Conservation (phyloP, 306 rosid genomes). For the Malus domestica region DNA sequence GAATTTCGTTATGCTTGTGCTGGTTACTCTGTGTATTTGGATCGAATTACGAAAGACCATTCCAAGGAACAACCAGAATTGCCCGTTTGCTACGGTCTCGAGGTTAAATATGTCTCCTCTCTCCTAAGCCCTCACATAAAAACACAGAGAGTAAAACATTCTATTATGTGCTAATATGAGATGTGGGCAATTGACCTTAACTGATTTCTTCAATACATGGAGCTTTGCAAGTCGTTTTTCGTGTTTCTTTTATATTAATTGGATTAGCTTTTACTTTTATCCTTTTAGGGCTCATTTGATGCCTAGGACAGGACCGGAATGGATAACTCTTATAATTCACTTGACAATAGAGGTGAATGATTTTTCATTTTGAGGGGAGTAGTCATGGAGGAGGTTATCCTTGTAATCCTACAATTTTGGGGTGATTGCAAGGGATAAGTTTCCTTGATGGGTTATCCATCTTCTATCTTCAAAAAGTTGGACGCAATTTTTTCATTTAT, state of each 20-base stretch:
- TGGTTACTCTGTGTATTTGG: not conserved
- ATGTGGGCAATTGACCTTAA: not conserved
- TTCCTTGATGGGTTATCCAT: not conserved
- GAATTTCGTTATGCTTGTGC: slow-evolving; percentile 8
- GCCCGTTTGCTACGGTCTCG: slow-evolving; percentile 5
- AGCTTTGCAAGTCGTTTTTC: not conserved
- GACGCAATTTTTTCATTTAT: not conserved
- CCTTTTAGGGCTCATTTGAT: no score
- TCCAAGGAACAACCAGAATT: not conserved
- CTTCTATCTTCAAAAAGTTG: not conserved
- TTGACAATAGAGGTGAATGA: not conserved
- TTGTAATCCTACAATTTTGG: not conserved
- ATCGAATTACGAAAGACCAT: not conserved
- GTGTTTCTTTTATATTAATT: not conserved
- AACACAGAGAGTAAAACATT: not conserved
- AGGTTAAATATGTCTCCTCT: not conserved
- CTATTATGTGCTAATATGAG: not conserved
- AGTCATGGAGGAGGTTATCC: not conserved
- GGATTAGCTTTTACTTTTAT: not conserved
- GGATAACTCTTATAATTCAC: not conserved
- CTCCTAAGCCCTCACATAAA: not conserved
- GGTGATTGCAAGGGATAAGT: not conserved
- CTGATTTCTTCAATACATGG: not conserved
- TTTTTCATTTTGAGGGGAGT: not conserved
- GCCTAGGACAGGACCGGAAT: not conserved